Percentiles rank a stretch among this genome's conserved stretches.
Evolutionary conservation across 306 rosid genomes (phyloP).

Genomic region (peach (Prunus persica)): DNA sequence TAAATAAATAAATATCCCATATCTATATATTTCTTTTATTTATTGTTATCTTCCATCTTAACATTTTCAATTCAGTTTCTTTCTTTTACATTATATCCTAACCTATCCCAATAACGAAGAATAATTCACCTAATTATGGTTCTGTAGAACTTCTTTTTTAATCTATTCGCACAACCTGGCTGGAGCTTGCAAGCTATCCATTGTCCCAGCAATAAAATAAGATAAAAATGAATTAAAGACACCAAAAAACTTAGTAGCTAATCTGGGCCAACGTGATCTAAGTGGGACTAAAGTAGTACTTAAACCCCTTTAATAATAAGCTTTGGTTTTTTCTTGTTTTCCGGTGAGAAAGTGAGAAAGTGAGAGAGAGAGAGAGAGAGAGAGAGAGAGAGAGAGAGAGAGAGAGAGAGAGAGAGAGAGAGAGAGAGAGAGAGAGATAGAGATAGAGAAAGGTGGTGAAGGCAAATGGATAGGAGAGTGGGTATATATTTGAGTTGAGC

Average conservation of each 20-base stretch:
- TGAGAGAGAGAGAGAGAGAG: not conserved
- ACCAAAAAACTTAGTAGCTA: not conserved
- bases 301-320: not conserved
- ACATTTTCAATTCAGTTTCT: no score
- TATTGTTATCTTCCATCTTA: no score
- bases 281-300: not conserved
- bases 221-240: not conserved
- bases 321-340: not conserved
- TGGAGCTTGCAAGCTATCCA: not conserved
- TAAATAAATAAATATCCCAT: no score
- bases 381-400: not conserved
- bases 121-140: no score
- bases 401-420: not conserved
- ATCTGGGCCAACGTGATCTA: not conserved
- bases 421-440: not conserved
- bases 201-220: not conserved
- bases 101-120: no score
- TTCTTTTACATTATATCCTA: no score
- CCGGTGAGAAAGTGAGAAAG: conserved; percentile 1
- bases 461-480: conserved; percentile 6
- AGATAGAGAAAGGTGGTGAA: not conserved
- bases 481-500: not conserved
- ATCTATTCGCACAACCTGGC: not conserved
- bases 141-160: no score
- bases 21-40: no score